These are phyloP conservation scores for Annulohypoxylon truncatum DNA, from an alignment of 2,329 filamentous ascomycete species.

Conservation along the genomic window DNA sequence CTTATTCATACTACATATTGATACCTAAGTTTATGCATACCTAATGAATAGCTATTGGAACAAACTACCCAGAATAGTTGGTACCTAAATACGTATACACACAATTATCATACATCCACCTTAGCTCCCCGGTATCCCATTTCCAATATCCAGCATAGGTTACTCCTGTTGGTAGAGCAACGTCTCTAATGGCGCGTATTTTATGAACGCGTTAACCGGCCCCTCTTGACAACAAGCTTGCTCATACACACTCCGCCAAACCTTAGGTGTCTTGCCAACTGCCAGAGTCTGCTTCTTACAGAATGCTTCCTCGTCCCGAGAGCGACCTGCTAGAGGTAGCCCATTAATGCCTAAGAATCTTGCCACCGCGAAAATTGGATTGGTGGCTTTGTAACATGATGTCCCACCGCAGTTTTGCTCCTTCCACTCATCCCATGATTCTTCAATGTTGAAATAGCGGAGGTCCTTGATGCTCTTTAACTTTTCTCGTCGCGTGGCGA, in stretches of 20 bases:
- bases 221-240: constrained; percentile 40
- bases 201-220: constrained; percentile 21
- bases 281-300: neutral
- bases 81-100: neutral
- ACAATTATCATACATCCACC: neutral
- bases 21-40: no score
- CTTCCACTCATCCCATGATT: constrained; percentile 42
- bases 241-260: constrained; percentile 38
- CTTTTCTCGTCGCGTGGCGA: constrained; percentile 22
- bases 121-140: neutral
- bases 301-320: constrained; percentile 33
- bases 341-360: neutral
- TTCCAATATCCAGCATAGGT: neutral
- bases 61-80: neutral
- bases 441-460: neutral
- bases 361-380: neutral
- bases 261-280: neutral
- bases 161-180: neutral
- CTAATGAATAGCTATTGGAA: no score
- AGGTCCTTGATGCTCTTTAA: neutral
- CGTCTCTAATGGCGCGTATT: constrained; percentile 7
- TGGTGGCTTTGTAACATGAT: constrained; percentile 33
- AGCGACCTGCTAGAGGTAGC: constrained; percentile 23
- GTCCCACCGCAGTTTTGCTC: constrained; percentile 41
- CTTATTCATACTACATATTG: neutral